Evolutionary conservation across 1,139 yeast species (phyloP).

Genomic region (Magnusiomyces suaveolens): DNA sequence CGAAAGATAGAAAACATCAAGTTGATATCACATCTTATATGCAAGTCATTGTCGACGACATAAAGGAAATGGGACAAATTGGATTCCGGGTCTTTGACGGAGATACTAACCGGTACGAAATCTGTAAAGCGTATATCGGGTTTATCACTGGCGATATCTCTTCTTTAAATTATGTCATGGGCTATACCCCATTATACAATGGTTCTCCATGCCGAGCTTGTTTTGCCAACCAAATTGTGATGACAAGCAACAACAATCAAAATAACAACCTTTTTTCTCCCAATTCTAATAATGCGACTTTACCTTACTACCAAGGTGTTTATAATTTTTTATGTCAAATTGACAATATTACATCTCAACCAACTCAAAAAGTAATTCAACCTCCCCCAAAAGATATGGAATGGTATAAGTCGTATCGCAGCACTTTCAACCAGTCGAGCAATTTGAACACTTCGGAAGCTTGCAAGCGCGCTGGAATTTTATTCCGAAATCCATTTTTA

Average conservation of each 20-base stretch:
- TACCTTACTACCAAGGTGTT: not conserved
- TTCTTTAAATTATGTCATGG: not conserved
- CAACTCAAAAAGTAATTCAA: not conserved
- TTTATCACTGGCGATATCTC: conserved; percentile 1
- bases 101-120: not conserved
- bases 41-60: conserved; percentile 1
- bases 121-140: not conserved
- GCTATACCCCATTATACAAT: not conserved
- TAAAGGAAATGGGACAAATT: not conserved
- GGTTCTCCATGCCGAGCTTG: not conserved
- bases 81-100: not conserved
- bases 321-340: not conserved
- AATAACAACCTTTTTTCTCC: not conserved
- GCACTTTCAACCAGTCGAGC: not conserved
- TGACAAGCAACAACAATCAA: not conserved
- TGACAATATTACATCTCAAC: not conserved
- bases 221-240: not conserved
- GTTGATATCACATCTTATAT: not conserved
- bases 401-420: not conserved
- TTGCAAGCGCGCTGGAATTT: not conserved
- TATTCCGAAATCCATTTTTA: conserved; percentile 1
- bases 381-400: not conserved
- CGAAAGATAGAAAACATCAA: not conserved
- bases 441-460: not conserved
- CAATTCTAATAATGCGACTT: not conserved